Evolutionary conservation across 139 green algal species (phyloP).

Genomic region (Micromonas commoda): DNA sequence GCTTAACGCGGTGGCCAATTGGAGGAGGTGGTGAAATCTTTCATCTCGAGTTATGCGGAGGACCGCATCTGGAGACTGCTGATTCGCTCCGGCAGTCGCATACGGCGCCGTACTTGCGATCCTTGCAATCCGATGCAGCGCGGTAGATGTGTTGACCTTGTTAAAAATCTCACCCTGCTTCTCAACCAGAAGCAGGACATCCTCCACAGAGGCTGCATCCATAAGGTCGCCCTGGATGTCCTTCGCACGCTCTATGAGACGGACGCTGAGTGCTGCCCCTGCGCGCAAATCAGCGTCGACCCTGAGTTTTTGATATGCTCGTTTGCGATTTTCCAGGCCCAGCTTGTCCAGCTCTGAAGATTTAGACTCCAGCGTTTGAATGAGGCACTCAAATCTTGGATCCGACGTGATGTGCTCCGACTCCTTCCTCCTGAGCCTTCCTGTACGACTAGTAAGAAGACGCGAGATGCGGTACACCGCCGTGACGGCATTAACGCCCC

Average conservation of each 20-base stretch:
- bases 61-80: neutral
- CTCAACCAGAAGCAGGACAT: neutral
- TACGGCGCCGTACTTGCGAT: neutral
- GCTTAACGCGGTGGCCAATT: neutral
- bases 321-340: slow-evolving; percentile 2
- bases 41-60: neutral
- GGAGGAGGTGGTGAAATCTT: neutral
- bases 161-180: slow-evolving; percentile 13
- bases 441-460: neutral
- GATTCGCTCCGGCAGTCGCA: neutral
- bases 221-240: slow-evolving; percentile 24
- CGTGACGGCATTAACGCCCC: neutral
- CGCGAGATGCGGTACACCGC: slow-evolving; percentile 15
- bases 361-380: neutral
- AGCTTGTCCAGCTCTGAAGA: neutral
- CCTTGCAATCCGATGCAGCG: slow-evolving; percentile 12
- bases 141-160: slow-evolving; percentile 16
- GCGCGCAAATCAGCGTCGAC: neutral
- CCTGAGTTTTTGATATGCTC: slow-evolving; percentile 15
- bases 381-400: neutral
- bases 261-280: slow-evolving; percentile 9
- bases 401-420: neutral
- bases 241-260: slow-evolving; percentile 10
- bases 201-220: slow-evolving; percentile 1
- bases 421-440: slow-evolving; percentile 11